Conservation (phyloP, 2,329 filamentous ascomycete species). For the Calonectria hawksworthii region DNA sequence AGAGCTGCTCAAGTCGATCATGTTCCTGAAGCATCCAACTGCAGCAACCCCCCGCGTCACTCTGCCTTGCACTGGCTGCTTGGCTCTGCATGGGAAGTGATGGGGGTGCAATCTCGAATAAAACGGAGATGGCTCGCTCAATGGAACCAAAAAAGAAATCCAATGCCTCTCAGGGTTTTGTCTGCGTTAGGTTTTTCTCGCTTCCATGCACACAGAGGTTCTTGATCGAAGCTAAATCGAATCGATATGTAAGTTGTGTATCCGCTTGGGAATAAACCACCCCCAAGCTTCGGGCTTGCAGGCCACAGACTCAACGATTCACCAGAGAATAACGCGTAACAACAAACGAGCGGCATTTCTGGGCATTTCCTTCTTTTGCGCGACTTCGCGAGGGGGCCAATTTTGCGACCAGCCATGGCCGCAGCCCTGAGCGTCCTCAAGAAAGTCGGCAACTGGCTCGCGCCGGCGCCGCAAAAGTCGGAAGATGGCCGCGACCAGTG, state of each 20-base stretch:
- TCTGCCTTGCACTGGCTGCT: background rate
- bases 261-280: too few relatives aligned
- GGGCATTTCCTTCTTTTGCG: background rate
- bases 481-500: conserved; percentile 65
- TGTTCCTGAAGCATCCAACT: conserved; percentile 20
- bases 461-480: conserved; percentile 53
- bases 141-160: background rate
- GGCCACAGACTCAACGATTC: background rate
- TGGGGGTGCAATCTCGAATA: background rate
- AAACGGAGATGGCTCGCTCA: background rate
- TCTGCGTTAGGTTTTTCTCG: background rate
- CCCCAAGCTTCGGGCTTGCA: background rate
- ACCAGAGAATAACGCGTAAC: background rate
- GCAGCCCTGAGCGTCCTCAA: conserved; percentile 41
- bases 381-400: background rate
- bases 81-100: conserved; percentile 21
- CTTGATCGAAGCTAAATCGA: background rate
- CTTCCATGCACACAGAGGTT: background rate
- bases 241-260: background rate
- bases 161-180: background rate
- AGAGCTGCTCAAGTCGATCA: conserved; percentile 35
- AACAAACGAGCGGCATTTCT: background rate
- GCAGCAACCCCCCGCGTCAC: background rate
- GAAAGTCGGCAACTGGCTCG: conserved; percentile 51
- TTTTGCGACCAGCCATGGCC: conserved; percentile 30